Evolutionary conservation across 73 alveolate genomes (phyloP).

Genomic region (Uronychia setigera): DNA sequence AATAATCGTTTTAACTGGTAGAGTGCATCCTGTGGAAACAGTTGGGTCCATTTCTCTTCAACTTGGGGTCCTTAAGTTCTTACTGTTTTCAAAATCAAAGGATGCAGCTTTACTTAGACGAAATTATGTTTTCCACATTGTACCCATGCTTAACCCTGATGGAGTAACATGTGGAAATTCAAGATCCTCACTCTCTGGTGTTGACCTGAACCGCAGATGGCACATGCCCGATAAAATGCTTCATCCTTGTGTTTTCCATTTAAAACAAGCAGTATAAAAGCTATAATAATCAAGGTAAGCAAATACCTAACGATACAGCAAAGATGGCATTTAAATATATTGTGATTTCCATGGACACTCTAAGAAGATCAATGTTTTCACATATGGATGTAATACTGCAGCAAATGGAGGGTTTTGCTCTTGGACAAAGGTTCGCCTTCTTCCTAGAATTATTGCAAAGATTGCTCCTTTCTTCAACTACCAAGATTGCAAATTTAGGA

Average conservation of each 20-base stretch:
- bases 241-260: conserved; percentile 65
- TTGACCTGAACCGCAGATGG: conserved; percentile 74
- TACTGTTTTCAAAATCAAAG: conserved; percentile 64
- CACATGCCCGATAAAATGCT: conserved; percentile 65
- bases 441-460: conserved; percentile 47
- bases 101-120: conserved; percentile 64
- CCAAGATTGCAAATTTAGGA: conserved; percentile 36
- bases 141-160: conserved; percentile 78
- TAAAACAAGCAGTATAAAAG: conserved; percentile 59
- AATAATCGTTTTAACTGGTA: conserved; percentile 58
- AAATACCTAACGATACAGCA: conserved; percentile 61
- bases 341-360: conserved; percentile 75
- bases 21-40: conserved; percentile 75
- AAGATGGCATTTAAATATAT: conserved; percentile 62
- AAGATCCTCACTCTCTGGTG: conserved; percentile 71
- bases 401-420: conserved; percentile 62
- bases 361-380: conserved; percentile 64
- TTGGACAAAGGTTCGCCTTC: conserved; percentile 57
- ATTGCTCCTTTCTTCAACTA: conserved; percentile 22
- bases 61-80: conserved; percentile 65
- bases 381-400: conserved; percentile 61
- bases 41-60: conserved; percentile 59
- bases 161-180: conserved; percentile 73
- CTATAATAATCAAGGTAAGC: conserved; percentile 49
- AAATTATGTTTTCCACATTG: conserved; percentile 59